Percentiles rank a stretch among this genome's conserved stretches.
Conservation (phyloP, 176 grass and related monocot genomes). For the Avena sativa region DNA sequence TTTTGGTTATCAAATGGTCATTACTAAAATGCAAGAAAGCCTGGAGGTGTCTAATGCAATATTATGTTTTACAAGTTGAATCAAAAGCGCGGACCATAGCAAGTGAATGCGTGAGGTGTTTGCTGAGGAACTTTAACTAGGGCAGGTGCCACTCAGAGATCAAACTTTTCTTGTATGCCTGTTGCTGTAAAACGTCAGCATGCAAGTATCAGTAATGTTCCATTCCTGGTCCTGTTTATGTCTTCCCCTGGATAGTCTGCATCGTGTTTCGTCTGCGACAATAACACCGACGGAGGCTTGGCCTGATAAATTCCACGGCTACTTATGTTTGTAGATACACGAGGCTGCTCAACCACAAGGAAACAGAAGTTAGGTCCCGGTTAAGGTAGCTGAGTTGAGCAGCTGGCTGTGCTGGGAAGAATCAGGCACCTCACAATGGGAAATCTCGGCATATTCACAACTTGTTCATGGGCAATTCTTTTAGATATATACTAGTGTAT, state of each 20-base stretch:
- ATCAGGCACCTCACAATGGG: constrained; percentile 25
- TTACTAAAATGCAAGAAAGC: background rate
- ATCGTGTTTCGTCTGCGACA: background rate
- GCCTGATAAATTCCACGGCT: background rate
- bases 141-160: constrained; percentile 37
- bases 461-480: constrained; percentile 31
- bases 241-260: constrained; percentile 18
- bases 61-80: background rate
- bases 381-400: constrained; percentile 29
- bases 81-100: background rate
- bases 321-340: constrained; percentile 1
- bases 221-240: background rate
- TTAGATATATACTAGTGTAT: constrained; percentile 25
- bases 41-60: background rate
- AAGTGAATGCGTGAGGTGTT: constrained; percentile 20
- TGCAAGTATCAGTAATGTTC: constrained; percentile 33
- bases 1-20: background rate
- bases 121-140: constrained; percentile 50
- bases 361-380: constrained; percentile 26
- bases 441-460: constrained; percentile 25
- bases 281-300: background rate
- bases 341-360: background rate
- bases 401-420: background rate
- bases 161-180: background rate
- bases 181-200: constrained; percentile 16